Base-by-base conservation (phyloP, 2,329 filamentous ascomycete genomes). In the Beauveria pseudobassiana region DNA sequence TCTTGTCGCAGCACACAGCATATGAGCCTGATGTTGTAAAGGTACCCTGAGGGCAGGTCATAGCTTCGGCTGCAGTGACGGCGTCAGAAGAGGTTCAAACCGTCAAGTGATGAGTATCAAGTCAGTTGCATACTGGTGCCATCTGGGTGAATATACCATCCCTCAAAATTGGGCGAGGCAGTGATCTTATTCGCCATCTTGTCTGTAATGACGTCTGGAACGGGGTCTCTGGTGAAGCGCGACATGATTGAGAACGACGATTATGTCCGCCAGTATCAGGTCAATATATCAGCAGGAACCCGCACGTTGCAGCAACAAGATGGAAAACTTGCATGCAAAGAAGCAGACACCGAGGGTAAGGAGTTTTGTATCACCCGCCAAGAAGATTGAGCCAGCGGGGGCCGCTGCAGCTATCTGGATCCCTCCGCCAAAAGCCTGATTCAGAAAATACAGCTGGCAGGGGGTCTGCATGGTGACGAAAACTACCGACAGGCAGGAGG, bases 21-120 rank as follows among this genome's bases (percentile, higher is more conserved):
- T 40, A 61, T 10, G 42, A 8, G 22, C 58, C 58, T n/a, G 58
- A 61, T 22, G 50, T 49, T 18, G 58, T 38, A 18, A 53, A 61
- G 5, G 58, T 61, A n/a, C 58, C 58, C n/a, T 40, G 58, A 20
- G 58, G 58, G 16, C 58, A 61, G n/a, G 58, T 61, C 28, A 61
- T 28, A 18, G 58, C 16, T 12, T 61, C 58, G 50, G 50, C 58
- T 61, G 48, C 7, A 30, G n/a, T 3, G 14, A 28, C 0, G 46
- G 46, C 28, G 20, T 59, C 50, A 51, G 45, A 26, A 9, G 10
- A 22, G 8, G 22, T 30, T 56, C 40, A 18, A 34, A 22, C 40
- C 14, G 7, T 7, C 14, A 30, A 43, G 18, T 40, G 26, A 10
- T 38, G 28, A 28, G 24, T 45, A 20, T 20, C 8, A 16, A 10